Evolutionary conservation across 2,329 filamentous ascomycete genomes (phyloP).

Genomic region (Colletotrichum sp.): DNA sequence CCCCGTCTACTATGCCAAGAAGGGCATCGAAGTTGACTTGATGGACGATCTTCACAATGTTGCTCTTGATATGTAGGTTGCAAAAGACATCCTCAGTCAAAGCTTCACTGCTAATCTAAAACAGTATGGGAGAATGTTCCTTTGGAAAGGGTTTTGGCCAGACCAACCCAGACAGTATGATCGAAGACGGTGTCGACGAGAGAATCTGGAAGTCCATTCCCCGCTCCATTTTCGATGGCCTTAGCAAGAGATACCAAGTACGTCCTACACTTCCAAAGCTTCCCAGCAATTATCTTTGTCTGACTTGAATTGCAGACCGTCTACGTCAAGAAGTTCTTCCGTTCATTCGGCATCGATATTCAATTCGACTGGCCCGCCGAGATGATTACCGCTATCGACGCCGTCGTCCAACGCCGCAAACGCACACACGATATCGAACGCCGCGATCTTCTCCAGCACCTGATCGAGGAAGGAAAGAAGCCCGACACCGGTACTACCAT

Average conservation of each 20-base stretch:
- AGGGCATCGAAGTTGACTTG: conserved; percentile 26
- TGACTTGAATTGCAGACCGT: background rate
- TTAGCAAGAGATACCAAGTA: conserved; percentile 17
- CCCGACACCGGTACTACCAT: conserved; percentile 19
- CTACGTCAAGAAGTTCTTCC: conserved; percentile 16
- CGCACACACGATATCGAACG: background rate
- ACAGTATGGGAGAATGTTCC: conserved; percentile 29
- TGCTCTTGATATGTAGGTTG: conserved; percentile 27
- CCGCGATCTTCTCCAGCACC: conserved; percentile 14
- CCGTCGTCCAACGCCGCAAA: conserved; percentile 16
- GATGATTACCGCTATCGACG: conserved; percentile 19
- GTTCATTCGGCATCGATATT: background rate
- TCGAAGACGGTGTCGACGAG: conserved; percentile 14
- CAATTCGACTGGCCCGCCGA: conserved; percentile 17
- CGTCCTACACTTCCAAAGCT: accelerated
- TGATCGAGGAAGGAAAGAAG: conserved; percentile 20
- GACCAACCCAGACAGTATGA: conserved; percentile 24
- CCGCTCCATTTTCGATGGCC: conserved; percentile 16
- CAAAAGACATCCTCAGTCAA: background rate
- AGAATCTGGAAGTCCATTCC: conserved; percentile 14
- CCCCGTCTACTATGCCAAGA: background rate
- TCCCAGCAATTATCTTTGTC: background rate
- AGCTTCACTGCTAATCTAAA: background rate
- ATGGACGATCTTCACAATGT: conserved; percentile 32
- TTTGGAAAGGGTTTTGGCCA: conserved; percentile 31